phyloP scores from a whole-genome alignment of 2,329 filamentous ascomycete genomes.

The Pestalotiopsis sp. region DNA sequence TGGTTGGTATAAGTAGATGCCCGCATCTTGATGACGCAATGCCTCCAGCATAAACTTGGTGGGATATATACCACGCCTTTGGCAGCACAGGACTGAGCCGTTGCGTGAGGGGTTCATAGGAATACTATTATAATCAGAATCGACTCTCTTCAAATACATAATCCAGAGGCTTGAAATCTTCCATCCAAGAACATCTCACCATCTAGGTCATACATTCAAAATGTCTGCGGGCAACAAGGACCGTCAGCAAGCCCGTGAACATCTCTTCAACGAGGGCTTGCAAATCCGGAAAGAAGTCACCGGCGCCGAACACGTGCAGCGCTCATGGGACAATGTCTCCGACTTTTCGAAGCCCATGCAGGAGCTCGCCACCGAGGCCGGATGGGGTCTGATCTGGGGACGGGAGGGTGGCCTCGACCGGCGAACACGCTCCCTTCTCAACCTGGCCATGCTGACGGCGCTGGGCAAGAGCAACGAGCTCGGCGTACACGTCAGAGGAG shows the following conservation, averaged over 20 bases:
- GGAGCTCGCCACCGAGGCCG: slow-evolving; percentile 12
- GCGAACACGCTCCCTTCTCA: slow-evolving; percentile 6
- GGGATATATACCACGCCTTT: not conserved
- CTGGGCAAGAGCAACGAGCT: slow-evolving; percentile 11
- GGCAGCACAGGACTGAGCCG: not conserved
- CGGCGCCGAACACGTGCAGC: slow-evolving; percentile 8
- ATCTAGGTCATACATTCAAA: not conserved
- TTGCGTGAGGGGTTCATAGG: not conserved
- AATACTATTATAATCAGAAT: not conserved
- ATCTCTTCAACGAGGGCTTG: slow-evolving; percentile 7
- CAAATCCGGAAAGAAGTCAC: slow-evolving; percentile 9
- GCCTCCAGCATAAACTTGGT: not conserved
- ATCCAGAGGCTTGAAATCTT: not conserved
- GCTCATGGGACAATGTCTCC: slow-evolving; percentile 9
- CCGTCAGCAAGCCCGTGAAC: not conserved
- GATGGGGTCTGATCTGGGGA: slow-evolving; percentile 12
- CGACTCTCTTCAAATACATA: not conserved
- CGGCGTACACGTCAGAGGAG: slow-evolving; percentile 6
- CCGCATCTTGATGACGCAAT: slow-evolving; percentile 1
- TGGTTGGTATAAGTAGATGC: not conserved
- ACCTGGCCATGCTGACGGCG: slow-evolving; percentile 9
- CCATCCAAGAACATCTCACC: not conserved
- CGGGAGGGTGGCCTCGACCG: slow-evolving; percentile 5
- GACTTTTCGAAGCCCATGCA: slow-evolving; percentile 12
- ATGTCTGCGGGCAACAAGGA: slow-evolving; percentile 1